Conservation (phyloP, 2,329 filamentous ascomycete genomes). For the Cercospora zeae-maydis region DNA sequence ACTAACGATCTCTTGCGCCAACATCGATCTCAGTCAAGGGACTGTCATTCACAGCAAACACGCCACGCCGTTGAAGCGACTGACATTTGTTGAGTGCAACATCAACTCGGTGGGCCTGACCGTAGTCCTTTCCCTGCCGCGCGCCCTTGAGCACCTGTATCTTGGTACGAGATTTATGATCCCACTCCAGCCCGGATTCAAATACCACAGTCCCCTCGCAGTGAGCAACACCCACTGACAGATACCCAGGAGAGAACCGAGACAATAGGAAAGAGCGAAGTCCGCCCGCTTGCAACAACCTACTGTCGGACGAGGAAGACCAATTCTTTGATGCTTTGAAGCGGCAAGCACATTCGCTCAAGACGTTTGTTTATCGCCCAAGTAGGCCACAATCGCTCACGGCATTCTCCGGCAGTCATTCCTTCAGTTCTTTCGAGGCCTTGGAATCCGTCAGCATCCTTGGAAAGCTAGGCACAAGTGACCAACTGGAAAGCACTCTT, state of each 20-base stretch:
- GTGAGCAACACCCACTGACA: not conserved
- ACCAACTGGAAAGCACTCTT: not conserved
- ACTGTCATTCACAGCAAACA: not conserved
- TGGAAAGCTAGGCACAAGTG: not conserved
- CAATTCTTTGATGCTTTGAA: not conserved
- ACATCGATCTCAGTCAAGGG: not conserved
- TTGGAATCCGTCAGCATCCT: not conserved
- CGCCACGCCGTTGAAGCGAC: conserved; percentile 1
- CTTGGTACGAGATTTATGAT: not conserved
- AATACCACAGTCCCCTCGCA: not conserved
- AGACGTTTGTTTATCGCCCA: conserved; percentile 1
- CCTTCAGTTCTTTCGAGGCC: not conserved
- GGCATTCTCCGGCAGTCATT: not conserved
- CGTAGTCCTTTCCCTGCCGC: not conserved
- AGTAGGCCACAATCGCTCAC: not conserved
- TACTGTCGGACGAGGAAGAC: not conserved
- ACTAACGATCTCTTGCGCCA: conserved; percentile 5
- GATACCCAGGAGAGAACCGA: not conserved
- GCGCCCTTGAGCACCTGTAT: not conserved
- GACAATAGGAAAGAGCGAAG: not conserved
- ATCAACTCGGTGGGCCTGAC: not conserved
- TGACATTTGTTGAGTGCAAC: conserved; percentile 10
- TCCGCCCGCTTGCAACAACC: not conserved
- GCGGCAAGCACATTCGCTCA: conserved; percentile 1
- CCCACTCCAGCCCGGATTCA: not conserved